Conservation (phyloP, 2,329 filamentous ascomycete species). For the Sphaerulina vaccinii region DNA sequence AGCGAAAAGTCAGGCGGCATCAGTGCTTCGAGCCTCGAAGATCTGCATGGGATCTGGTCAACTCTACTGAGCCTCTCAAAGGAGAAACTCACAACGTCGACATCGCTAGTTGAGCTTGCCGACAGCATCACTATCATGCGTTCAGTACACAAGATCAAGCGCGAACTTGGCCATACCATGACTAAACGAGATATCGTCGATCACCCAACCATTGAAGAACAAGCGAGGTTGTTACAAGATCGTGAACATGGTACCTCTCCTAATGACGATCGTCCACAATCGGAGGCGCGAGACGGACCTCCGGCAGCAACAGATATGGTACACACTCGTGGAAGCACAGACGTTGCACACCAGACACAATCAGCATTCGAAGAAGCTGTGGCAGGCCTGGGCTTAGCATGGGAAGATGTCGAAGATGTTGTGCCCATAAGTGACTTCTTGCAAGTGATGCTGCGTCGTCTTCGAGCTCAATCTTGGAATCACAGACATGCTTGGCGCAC, state of each 20-base stretch:
- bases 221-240: background rate
- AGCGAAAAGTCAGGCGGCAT: background rate
- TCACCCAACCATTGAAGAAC: background rate
- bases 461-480: conserved; percentile 16
- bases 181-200: background rate
- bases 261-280: no score
- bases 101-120: conserved; percentile 1
- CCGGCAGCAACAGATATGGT: background rate
- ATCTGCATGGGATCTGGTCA: background rate
- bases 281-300: background rate
- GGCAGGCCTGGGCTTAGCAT: background rate
- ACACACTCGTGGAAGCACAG: background rate
- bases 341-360: background rate
- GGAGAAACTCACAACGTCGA: conserved; percentile 7
- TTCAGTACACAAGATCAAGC: background rate
- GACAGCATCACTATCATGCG: conserved; percentile 14
- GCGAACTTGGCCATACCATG: background rate
- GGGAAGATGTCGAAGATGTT: background rate
- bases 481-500: conserved; percentile 9
- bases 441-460: conserved; percentile 1
- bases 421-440: background rate
- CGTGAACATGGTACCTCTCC: background rate
- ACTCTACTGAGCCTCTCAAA: background rate
- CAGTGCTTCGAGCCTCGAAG: background rate
- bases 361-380: background rate